Conservation (phyloP, 139 green algal genomes). For the Picochlorum sp. region DNA sequence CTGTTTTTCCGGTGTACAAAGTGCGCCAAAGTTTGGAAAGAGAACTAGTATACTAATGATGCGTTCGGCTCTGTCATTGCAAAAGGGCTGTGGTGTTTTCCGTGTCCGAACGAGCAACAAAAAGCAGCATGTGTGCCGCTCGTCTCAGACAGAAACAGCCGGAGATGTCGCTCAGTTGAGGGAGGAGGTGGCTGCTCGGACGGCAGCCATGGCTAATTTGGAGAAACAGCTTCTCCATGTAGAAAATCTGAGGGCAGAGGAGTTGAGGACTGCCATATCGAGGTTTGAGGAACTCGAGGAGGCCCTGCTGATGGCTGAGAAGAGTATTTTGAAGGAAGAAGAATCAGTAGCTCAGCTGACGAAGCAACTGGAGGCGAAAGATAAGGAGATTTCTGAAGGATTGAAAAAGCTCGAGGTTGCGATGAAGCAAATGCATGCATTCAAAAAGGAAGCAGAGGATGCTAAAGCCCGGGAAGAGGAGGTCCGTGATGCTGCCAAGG, state of each 20-base stretch:
- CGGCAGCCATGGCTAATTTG: conserved; percentile 13
- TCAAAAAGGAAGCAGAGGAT: background rate
- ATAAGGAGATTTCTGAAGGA: background rate
- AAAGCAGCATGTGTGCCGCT: background rate
- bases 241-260: conserved; percentile 13
- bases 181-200: conserved; percentile 7
- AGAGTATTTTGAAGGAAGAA: conserved; percentile 5
- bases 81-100: background rate
- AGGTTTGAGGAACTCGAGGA: conserved; percentile 19
- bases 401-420: conserved; percentile 1
- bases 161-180: conserved; percentile 8
- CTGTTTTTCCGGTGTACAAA: conserved; percentile 84
- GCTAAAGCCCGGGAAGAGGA: background rate
- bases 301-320: conserved; percentile 15
- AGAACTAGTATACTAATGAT: conserved; percentile 27
- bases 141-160: background rate
- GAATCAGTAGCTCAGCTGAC: background rate
- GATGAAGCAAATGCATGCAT: background rate
- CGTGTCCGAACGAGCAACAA: background rate
- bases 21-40: conserved; percentile 64
- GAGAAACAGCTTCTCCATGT: conserved; percentile 9
- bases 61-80: background rate
- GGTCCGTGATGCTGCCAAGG: background rate
- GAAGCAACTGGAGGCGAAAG: conserved; percentile 2
- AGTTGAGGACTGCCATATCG: conserved; percentile 4